These are phyloP conservation scores for Heteromeles arbutifolia DNA, from an alignment of 306 rosid genomes.

Conservation along the genomic window DNA sequence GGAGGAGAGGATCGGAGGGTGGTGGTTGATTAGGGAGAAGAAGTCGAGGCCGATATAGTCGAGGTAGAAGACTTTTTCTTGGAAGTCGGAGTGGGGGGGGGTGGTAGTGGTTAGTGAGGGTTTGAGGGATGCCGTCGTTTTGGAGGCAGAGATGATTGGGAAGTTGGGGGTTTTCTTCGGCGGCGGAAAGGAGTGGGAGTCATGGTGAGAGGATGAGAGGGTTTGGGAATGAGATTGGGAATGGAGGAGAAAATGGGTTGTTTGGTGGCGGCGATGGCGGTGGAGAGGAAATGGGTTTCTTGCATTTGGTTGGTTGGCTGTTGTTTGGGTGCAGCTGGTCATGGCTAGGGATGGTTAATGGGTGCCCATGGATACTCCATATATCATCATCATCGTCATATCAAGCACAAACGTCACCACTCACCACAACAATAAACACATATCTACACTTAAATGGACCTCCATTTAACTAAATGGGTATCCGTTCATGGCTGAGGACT, in stretches of 20 bases:
- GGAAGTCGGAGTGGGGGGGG: constrained; percentile 35
- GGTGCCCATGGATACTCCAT: too few species aligned
- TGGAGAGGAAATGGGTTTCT: constrained; percentile 23
- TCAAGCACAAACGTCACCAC: too few species aligned
- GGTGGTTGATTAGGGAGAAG: constrained; percentile 50
- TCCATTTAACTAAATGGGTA: too few species aligned
- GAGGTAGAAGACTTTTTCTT: constrained; percentile 59
- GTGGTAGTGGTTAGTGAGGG: background rate
- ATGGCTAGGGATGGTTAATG: too few species aligned
- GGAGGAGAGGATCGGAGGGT: constrained; percentile 54
- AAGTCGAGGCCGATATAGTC: constrained; percentile 83
- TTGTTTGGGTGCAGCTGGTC: background rate
- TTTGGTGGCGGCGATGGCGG: constrained; percentile 12
- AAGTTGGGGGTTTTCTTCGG: background rate
- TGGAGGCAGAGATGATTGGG: constrained; percentile 14
- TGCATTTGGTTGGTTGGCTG: constrained; percentile 12
- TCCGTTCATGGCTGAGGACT: constrained; percentile 2
- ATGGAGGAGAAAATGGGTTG: background rate
- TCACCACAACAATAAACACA: too few species aligned
- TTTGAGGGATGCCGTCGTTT: constrained; percentile 14
- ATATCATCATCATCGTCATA: too few species aligned
- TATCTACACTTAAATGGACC: too few species aligned
- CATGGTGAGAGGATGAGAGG: constrained; percentile 11
- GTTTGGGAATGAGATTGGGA: background rate
- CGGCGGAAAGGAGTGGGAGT: background rate